Evolutionary conservation across 306 rosid species (phyloP).

Genomic region (Casuarina glauca): DNA sequence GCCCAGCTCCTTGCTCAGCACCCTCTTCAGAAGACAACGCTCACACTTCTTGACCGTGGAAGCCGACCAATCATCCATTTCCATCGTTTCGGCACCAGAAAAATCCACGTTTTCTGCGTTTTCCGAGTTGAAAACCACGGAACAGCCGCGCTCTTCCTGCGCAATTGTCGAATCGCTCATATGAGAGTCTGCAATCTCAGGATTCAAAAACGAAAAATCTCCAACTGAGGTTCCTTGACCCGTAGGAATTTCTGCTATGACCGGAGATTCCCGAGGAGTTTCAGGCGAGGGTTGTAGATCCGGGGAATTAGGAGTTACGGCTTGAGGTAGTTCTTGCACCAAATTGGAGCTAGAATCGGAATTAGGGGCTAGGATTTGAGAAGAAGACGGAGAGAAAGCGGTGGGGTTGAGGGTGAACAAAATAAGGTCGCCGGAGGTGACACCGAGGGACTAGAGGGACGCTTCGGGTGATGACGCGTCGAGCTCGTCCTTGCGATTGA

Average conservation of each 20-base stretch:
- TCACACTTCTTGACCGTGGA: conserved; percentile 31
- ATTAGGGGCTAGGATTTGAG: conserved; percentile 7
- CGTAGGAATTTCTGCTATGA: background rate
- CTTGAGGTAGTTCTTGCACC: conserved; percentile 11
- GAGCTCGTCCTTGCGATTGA: conserved; percentile 74
- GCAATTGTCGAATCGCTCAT: background rate
- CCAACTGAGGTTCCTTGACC: background rate
- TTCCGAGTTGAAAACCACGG: conserved; percentile 9
- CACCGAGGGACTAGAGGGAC: conserved; percentile 54
- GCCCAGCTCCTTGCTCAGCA: conserved; percentile 44
- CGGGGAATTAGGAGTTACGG: conserved; percentile 27
- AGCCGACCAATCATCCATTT: conserved; percentile 41
- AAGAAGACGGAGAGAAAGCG: conserved; percentile 3
- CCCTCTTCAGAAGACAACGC: conserved; percentile 51
- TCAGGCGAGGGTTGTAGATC: conserved; percentile 2
- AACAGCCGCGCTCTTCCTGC: conserved; percentile 1
- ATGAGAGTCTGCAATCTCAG: conserved; percentile 6
- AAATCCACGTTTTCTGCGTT: conserved; percentile 11
- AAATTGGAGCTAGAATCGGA: background rate
- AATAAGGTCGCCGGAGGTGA: conserved; percentile 70
- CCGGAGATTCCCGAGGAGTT: background rate
- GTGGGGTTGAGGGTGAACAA: conserved; percentile 58
- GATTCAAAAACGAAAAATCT: background rate
- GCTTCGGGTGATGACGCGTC: conserved; percentile 38
- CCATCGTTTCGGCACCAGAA: conserved; percentile 25